Evolutionary conservation across 2,329 filamentous ascomycete genomes (phyloP).

Genomic region (Escovopsis sp.): DNA sequence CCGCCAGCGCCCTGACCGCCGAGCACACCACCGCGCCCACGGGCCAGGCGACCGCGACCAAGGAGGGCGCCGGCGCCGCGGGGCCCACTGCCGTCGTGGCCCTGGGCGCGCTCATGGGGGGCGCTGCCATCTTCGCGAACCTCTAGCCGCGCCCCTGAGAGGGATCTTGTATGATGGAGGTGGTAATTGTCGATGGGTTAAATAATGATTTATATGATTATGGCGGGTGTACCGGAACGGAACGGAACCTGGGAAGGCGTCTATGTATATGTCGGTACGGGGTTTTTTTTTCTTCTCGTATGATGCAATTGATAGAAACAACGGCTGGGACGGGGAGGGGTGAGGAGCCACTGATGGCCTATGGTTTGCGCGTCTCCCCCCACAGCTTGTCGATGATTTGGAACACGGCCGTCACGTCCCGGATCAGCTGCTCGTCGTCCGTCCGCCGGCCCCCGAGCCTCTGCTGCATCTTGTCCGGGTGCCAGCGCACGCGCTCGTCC

Average conservation of each 20-base stretch:
- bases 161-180: too few species aligned
- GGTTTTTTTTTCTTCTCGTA: too few species aligned
- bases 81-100: conserved; percentile 28
- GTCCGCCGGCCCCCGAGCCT: conserved; percentile 48
- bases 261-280: too few species aligned
- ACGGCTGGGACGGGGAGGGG: neutral
- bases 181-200: too few species aligned
- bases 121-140: conserved; percentile 30
- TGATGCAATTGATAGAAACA: neutral
- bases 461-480: conserved; percentile 96
- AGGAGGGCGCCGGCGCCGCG: conserved; percentile 11
- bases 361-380: conserved; percentile 38
- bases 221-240: too few species aligned
- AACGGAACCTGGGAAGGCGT: too few species aligned
- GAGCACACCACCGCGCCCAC: conserved; percentile 17
- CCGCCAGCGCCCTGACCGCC: conserved; percentile 5
- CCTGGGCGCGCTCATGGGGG: conserved; percentile 32
- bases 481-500: conserved; percentile 80
- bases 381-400: conserved; percentile 78
- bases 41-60: conserved; percentile 14
- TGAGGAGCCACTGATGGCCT: neutral
- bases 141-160: conserved; percentile 18
- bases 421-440: conserved; percentile 58
- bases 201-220: too few species aligned
- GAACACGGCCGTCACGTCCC: conserved; percentile 76